phyloP scores from a whole-genome alignment of 1,139 yeast species.

The Suhomyces bribrorum region DNA sequence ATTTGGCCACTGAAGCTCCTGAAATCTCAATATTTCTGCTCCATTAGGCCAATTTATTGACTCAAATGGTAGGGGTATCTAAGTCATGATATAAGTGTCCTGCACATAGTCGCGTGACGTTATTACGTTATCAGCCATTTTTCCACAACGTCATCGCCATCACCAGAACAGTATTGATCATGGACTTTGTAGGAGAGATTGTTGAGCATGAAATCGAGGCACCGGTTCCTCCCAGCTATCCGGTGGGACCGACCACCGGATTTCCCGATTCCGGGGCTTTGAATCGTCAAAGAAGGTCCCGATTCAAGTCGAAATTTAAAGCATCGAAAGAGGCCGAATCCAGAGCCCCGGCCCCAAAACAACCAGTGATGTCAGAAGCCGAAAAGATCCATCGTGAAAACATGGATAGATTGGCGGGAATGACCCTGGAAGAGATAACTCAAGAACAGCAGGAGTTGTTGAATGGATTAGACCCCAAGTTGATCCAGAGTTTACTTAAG shows the following conservation, averaged over 20 bases:
- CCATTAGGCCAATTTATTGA: no score
- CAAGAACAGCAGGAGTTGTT: conserved; percentile 68
- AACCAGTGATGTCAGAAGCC: conserved; percentile 45
- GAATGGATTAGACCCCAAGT: conserved; percentile 65
- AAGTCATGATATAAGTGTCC: neutral
- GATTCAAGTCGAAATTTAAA: conserved; percentile 33
- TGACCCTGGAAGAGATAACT: conserved; percentile 68
- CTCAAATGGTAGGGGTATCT: no score
- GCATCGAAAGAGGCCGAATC: conserved; percentile 1
- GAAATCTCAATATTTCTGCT: no score
- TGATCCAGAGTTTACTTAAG: conserved; percentile 57
- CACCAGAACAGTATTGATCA: conserved; percentile 21
- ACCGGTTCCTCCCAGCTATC: conserved; percentile 34
- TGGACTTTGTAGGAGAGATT: conserved; percentile 77
- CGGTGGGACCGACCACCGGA: conserved; percentile 27
- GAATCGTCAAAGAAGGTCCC: conserved; percentile 25
- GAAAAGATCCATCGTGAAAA: conserved; percentile 81
- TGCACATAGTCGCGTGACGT: neutral
- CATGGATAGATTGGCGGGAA: conserved; percentile 55
- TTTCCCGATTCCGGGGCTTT: conserved; percentile 43
- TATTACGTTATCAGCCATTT: neutral
- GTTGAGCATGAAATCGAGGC: conserved; percentile 60
- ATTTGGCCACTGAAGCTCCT: no score
- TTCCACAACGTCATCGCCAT: conserved; percentile 1
- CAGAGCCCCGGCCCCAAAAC: neutral